Conservation (phyloP, 768 basidiomycete species). For the Podaxis sp. region DNA sequence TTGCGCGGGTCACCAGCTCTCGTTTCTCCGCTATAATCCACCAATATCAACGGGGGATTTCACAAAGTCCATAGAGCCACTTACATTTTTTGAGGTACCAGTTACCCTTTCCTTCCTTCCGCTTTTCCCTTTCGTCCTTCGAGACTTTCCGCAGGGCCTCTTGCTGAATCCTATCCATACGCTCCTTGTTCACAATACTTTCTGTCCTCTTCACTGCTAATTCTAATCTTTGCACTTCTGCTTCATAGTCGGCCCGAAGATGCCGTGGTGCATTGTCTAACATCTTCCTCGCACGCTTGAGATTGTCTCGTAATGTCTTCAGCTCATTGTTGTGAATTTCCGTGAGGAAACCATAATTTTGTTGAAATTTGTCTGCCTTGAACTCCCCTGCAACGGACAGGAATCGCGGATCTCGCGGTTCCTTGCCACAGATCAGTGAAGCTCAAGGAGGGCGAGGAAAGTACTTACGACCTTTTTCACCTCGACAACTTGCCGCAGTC, state of each 20-base stretch:
- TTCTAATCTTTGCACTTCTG: slow-evolving; percentile 72
- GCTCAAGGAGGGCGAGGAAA: background rate
- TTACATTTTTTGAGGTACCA: slow-evolving; percentile 88
- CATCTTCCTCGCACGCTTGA: slow-evolving; percentile 68
- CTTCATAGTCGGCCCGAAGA: slow-evolving; percentile 56
- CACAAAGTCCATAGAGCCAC: slow-evolving; percentile 24
- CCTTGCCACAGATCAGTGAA: slow-evolving; percentile 39
- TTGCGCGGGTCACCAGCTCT: slow-evolving; percentile 67
- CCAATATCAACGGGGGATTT: slow-evolving; percentile 10
- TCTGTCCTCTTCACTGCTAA: slow-evolving; percentile 73
- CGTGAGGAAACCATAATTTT: slow-evolving; percentile 75
- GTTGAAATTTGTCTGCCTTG: slow-evolving; percentile 60
- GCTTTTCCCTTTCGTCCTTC: slow-evolving; percentile 64
- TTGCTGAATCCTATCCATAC: slow-evolving; percentile 66
- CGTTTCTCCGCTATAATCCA: slow-evolving; percentile 69
- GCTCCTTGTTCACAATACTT: slow-evolving; percentile 73
- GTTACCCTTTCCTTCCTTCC: slow-evolving; percentile 71
- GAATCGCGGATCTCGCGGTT: slow-evolving; percentile 87
- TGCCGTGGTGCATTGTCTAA: slow-evolving; percentile 61
- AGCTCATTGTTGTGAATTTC: slow-evolving; percentile 68
- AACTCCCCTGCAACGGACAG: slow-evolving; percentile 69
- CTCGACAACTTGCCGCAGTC: slow-evolving; percentile 70
- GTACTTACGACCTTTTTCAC: slow-evolving; percentile 58
- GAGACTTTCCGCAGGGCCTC: slow-evolving; percentile 58
- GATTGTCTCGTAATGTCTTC: slow-evolving; percentile 56